Evolutionary conservation across 257 asterid species (phyloP), one percentile per base, ranked within the genome.

Genomic region (Ophiorrhiza pumila): DNA sequence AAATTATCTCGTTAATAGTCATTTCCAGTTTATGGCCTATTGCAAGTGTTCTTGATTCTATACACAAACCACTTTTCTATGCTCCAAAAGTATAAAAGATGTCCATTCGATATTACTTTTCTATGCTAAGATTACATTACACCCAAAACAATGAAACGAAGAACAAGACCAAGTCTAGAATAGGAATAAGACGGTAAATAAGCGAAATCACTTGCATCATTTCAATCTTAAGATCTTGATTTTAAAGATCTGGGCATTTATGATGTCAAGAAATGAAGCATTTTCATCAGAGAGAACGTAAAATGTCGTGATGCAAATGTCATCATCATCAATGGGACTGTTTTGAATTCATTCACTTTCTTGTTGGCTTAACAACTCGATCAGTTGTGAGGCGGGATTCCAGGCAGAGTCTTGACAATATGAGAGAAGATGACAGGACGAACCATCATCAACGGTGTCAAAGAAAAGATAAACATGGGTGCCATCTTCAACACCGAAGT

Each of bases 401-500:
- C 53, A 45, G 25, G 41, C 10, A 55, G 74, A 72, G 47, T 79
- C 87, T 67, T 71, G 74, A 55, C 74, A 29, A 60, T 57, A 20
- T 8, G 58, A 23, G 61, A 75, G 79, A 73, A 78, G 49, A 37
- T 45, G 75, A 41, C 82, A 42, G 27, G 3, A 12, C 69, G 73
- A 13, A 27, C 29, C 82, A 13, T 82, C 71, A 2, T 58, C 79
- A 14, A 25, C 55, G 7, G 76, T 76, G 32, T 50, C 32, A 10
- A 89, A 81, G 73, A 89, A 85, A 47, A 91, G 74, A 67, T 89
- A 89, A 62, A 91, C 60, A 55, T 75, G 96, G 47, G 96, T 91
- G 72, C 89, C 83, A 55, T 89, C 92, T 57, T 27, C n/a, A 35
- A 93, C 83, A 1, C 96, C 93, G 8, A n/a, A n/a, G n/a, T 81